A percentile compares a stretch with the other conserved stretches of the same genome.
Evolutionary conservation across 2,329 filamentous ascomycete genomes (phyloP).

Genomic region (Botryosphaeria dothidea): DNA sequence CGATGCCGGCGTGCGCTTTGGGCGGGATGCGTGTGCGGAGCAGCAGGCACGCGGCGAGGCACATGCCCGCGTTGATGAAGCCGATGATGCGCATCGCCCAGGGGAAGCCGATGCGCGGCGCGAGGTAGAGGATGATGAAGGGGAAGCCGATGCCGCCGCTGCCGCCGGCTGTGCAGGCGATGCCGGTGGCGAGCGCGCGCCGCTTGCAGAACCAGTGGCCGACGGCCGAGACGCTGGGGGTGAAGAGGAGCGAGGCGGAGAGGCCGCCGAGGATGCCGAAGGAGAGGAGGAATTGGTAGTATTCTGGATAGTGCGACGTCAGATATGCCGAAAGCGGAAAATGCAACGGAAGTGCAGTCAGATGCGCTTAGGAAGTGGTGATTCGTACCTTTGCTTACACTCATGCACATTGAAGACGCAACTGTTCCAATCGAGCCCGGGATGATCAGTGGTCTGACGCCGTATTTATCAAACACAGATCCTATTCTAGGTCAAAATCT

Average conservation of each 20-base stretch:
- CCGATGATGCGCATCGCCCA: slow-evolving; percentile 43
- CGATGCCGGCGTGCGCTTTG: background rate
- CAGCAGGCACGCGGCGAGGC: slow-evolving; percentile 34
- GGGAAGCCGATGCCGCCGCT: slow-evolving; percentile 40
- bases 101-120: slow-evolving; percentile 37
- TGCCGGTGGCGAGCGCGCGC: slow-evolving; percentile 38
- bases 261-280: slow-evolving; percentile 42
- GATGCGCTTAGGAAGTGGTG: background rate
- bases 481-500: slow-evolving; percentile 22
- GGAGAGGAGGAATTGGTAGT: slow-evolving; percentile 45
- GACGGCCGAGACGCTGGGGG: slow-evolving; percentile 36
- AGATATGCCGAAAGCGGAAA: background rate
- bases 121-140: slow-evolving; percentile 33
- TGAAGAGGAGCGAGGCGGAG: slow-evolving; percentile 40
- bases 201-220: slow-evolving; percentile 42
- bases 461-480: slow-evolving; percentile 40
- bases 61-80: slow-evolving; percentile 37
- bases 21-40: slow-evolving; percentile 30
- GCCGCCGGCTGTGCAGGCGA: slow-evolving; percentile 40
- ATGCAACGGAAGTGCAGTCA: background rate
- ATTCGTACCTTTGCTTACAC: slow-evolving; percentile 28
- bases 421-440: slow-evolving; percentile 33
- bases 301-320: slow-evolving; percentile 25
- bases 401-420: slow-evolving; percentile 31
- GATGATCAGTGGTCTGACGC: slow-evolving; percentile 32